Conservation (phyloP, 805 yeast species). For the Nakazawaea ernobii region DNA sequence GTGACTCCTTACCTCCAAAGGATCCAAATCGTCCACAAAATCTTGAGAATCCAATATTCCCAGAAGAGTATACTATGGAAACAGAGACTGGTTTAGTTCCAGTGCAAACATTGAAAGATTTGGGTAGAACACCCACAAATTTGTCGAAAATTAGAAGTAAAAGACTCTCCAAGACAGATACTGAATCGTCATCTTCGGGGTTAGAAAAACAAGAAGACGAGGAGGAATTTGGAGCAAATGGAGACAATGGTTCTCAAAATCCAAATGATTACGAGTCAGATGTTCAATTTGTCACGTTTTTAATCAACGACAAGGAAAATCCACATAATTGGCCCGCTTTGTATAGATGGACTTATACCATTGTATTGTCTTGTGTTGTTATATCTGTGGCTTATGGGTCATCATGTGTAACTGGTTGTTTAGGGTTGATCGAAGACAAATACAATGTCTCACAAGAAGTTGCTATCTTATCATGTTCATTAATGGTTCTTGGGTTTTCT, state of each 20-base stretch:
- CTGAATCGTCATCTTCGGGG: constrained; percentile 6
- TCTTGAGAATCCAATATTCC: constrained; percentile 68
- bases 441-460: constrained; percentile 74
- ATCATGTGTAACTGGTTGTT: constrained; percentile 83
- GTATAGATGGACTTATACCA: constrained; percentile 61
- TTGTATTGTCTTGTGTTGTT: constrained; percentile 63
- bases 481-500: constrained; percentile 86
- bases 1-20: constrained; percentile 45
- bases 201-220: constrained; percentile 11
- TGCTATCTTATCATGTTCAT: constrained; percentile 70
- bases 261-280: constrained; percentile 49
- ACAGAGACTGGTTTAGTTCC: constrained; percentile 88
- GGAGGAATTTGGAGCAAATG: constrained; percentile 18
- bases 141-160: constrained; percentile 15
- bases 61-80: constrained; percentile 88
- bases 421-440: constrained; percentile 58
- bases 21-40: constrained; percentile 52
- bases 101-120: constrained; percentile 57
- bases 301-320: constrained; percentile 75
- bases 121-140: constrained; percentile 46
- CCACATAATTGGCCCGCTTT: constrained; percentile 76
- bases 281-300: constrained; percentile 80
- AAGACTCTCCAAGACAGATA: constrained; percentile 2
- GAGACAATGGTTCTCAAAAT: constrained; percentile 15
- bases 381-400: constrained; percentile 92